Evolutionary conservation across 1,139 yeast genomes (phyloP).

Genomic region (Geotrichum restrictum): DNA sequence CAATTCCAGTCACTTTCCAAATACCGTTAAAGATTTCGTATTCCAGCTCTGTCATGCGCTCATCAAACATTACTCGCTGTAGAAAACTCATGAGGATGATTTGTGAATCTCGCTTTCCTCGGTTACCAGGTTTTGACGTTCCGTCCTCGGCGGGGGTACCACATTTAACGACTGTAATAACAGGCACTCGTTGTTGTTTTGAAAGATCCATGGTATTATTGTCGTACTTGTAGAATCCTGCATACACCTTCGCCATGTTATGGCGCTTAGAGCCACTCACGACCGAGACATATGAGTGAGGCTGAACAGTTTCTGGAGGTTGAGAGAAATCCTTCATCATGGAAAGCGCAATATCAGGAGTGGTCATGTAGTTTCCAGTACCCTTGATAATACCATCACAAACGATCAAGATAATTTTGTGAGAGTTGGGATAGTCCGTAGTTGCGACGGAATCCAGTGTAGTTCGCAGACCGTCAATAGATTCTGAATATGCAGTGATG

Average conservation of each 20-base stretch:
- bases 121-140: slow-evolving; percentile 40
- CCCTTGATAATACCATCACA: slow-evolving; percentile 38
- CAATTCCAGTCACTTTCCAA: slow-evolving; percentile 33
- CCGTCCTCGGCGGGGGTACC: slow-evolving; percentile 39
- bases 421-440: slow-evolving; percentile 32
- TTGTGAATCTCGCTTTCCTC: slow-evolving; percentile 40
- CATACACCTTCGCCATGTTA: slow-evolving; percentile 35
- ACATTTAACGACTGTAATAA: slow-evolving; percentile 36
- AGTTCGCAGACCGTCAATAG: slow-evolving; percentile 31
- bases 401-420: slow-evolving; percentile 33
- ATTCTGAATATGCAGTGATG: slow-evolving; percentile 37
- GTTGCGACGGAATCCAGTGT: slow-evolving; percentile 35
- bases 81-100: slow-evolving; percentile 37
- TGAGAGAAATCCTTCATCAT: slow-evolving; percentile 59
- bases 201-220: slow-evolving; percentile 51
- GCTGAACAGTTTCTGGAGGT: slow-evolving; percentile 29
- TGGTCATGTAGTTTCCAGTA: slow-evolving; percentile 30
- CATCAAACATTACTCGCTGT: slow-evolving; percentile 39
- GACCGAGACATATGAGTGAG: slow-evolving; percentile 34
- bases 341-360: slow-evolving; percentile 36
- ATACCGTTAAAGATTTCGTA: slow-evolving; percentile 37
- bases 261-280: slow-evolving; percentile 35
- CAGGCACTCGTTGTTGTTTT: slow-evolving; percentile 66
- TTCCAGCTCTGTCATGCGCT: slow-evolving; percentile 38
- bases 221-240: slow-evolving; percentile 37